Base-by-base conservation (phyloP, 2,329 filamentous ascomycete genomes). In the Sporothrix luriei region DNA sequence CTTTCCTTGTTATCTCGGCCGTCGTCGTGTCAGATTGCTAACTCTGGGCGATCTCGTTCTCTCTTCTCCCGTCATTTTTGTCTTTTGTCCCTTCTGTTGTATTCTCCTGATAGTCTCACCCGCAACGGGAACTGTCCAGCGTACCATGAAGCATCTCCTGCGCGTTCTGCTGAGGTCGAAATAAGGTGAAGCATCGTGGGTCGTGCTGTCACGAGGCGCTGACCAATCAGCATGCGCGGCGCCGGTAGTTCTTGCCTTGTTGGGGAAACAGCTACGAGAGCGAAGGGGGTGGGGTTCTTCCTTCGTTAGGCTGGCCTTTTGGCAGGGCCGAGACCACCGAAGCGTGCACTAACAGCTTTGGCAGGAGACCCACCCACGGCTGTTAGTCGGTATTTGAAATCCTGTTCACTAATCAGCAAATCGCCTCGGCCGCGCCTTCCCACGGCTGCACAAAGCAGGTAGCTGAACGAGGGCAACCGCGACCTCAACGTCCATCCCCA, bases 321-420 rank as follows among this genome's bases (percentile, higher is more conserved):
- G 51, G 10, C 38, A n/a, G 33, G 59, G 43, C 40, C 59, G 40
- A 64, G 59, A 2, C 59, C 61, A 43, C 33, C 19, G 13, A 19
- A 6, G 9, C n/a, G 26, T 24, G n/a, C 49, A 52, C 57, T 54
- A 64, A 43, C 57, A 46, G 4, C 10, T 33, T 49, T 69, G 48
- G 10, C 21, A 13, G 57, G 16, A 48, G 38, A 48, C 43, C 21
- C 55, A 62, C 46, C 29, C 5, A 13, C 4, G 14, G 21, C 16
- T 57, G 67, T 38, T 52, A 62, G 43, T 33, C 62, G 33, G 46
- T n/a, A 49, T 51, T 61, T 61, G 54, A 59, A 66, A 51, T 66
- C 33, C 13, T 62, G 66, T 68, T 68, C 66, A 68, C 40, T 68
- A 68, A 68, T 68, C 66, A 68, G 43, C 16, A 26, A 61, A 61